These are phyloP conservation scores for Isochrysis galbana DNA, from an alignment of 78 protist genomes.

Conservation along the genomic window DNA sequence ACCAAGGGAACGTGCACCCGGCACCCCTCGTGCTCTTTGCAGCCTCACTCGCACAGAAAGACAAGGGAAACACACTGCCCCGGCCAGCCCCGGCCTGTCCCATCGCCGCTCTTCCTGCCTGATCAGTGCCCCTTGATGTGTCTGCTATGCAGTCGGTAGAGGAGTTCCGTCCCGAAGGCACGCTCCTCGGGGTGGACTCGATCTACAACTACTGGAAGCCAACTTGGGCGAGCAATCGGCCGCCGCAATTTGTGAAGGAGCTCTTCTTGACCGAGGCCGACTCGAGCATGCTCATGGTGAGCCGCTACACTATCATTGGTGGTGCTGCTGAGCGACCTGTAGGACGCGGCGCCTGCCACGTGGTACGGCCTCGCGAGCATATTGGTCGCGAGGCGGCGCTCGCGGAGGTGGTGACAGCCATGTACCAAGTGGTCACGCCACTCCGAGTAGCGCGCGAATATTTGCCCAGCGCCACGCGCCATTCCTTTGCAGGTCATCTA, in stretches of 20 bases:
- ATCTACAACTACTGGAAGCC: constrained; percentile 1
- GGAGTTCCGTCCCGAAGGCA: neutral
- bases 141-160: neutral
- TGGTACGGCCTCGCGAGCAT: too few species aligned
- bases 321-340: too few species aligned
- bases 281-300: neutral
- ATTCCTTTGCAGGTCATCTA: too few species aligned
- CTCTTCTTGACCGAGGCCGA: neutral
- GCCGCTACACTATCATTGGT: too few species aligned
- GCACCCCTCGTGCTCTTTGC: neutral
- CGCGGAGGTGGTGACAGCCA: too few species aligned
- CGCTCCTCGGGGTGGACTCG: neutral
- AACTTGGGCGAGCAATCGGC: neutral
- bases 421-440: too few species aligned
- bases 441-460: too few species aligned
- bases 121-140: neutral
- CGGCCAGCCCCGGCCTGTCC: neutral
- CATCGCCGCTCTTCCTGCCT: too few species aligned
- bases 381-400: too few species aligned
- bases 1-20: neutral
- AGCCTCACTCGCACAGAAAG: neutral
- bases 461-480: too few species aligned
- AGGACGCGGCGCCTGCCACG: too few species aligned
- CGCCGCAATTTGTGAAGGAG: neutral
- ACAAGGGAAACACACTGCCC: neutral